Evolutionary conservation across 23 red algal genomes (phyloP).

Genomic region (Chondrus crispus): DNA sequence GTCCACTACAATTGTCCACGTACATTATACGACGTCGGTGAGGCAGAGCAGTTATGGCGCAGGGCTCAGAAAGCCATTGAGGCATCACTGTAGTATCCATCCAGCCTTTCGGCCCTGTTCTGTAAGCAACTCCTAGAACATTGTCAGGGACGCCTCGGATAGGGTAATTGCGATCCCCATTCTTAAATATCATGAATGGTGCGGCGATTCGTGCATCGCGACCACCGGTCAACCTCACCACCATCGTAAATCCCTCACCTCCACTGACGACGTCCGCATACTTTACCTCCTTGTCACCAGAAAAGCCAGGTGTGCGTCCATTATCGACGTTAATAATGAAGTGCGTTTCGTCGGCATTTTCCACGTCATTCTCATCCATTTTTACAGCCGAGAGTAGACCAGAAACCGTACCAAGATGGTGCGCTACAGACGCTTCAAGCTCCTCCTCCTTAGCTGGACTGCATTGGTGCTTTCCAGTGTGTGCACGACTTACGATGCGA

Average conservation of each 20-base stretch:
- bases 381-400: background rate
- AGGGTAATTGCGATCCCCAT: background rate
- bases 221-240: background rate
- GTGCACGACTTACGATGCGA: background rate
- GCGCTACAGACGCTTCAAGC: background rate
- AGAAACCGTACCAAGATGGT: background rate
- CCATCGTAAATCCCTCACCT: background rate
- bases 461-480: background rate
- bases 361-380: background rate
- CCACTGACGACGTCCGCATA: background rate
- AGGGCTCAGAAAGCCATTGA: background rate
- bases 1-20: background rate
- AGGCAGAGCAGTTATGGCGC: background rate
- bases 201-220: background rate
- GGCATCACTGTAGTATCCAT: background rate
- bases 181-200: background rate
- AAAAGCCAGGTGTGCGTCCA: background rate
- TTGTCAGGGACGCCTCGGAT: background rate
- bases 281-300: background rate
- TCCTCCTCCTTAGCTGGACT: background rate
- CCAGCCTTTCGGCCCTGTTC: background rate
- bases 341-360: background rate
- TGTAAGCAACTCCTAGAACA: background rate
- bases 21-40: background rate
- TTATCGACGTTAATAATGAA: background rate